phyloP scores from a whole-genome alignment of 2,329 filamentous ascomycete genomes.

The Botrytis tulipae region DNA sequence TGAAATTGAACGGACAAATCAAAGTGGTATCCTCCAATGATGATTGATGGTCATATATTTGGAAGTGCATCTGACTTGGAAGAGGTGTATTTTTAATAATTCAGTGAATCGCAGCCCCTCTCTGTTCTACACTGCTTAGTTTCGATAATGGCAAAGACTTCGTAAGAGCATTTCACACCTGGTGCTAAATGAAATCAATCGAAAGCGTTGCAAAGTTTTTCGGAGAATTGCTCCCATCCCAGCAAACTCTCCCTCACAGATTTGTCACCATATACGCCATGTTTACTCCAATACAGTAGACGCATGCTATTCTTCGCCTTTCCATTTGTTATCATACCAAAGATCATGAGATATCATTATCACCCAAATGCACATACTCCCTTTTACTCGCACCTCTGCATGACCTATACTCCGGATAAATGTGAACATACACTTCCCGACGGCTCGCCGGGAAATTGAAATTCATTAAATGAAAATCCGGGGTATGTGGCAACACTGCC shows the following conservation, averaged over 20 bases:
- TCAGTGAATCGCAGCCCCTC: background rate
- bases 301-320: background rate
- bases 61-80: background rate
- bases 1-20: background rate
- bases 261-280: background rate
- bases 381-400: background rate
- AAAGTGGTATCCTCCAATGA: background rate
- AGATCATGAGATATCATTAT: background rate
- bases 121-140: background rate
- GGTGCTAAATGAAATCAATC: background rate
- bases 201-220: background rate
- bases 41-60: background rate
- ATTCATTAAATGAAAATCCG: slow-evolving; percentile 20
- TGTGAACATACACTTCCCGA: slow-evolving; percentile 14
- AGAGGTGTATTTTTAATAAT: background rate
- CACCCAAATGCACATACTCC: background rate
- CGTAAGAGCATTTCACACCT: too few relatives aligned
- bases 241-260: background rate
- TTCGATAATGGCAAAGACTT: background rate
- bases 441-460: slow-evolving; percentile 27
- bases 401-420: slow-evolving; percentile 14
- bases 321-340: background rate
- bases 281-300: background rate
- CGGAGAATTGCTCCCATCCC: background rate
- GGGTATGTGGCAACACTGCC: slow-evolving; percentile 8